Evolutionary conservation across 495 filamentous ascomycete genomes (phyloP).

Genomic region (Hypoxylon subgilvum): DNA sequence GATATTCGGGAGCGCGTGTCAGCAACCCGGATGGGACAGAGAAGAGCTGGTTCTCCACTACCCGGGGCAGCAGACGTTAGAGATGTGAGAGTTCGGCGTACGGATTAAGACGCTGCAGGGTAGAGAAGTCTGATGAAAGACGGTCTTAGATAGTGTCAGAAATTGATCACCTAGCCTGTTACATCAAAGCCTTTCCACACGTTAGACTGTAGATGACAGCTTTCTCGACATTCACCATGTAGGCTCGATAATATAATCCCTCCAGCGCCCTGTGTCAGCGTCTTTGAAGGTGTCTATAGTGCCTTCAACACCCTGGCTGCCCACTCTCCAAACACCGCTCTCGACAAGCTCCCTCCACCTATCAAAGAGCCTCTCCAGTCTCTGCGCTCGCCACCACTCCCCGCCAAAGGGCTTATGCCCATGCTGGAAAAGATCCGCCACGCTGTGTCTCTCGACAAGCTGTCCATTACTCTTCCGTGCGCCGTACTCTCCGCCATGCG

Average conservation of each 20-base stretch:
- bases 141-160: too few relatives aligned
- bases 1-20: too few relatives aligned
- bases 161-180: too few relatives aligned
- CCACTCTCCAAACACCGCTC: slow-evolving; percentile 49
- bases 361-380: slow-evolving; percentile 46
- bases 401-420: slow-evolving; percentile 49
- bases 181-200: too few relatives aligned
- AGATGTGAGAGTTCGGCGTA: too few relatives aligned
- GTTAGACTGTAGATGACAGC: too few relatives aligned
- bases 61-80: too few relatives aligned
- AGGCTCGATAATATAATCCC: slow-evolving; percentile 26
- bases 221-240: slow-evolving; percentile 36
- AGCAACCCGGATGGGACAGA: too few relatives aligned
- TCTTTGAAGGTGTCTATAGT: slow-evolving; percentile 50
- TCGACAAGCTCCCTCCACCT: slow-evolving; percentile 49
- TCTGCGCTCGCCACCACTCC: slow-evolving; percentile 41
- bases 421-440: slow-evolving; percentile 48
- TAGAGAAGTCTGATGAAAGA: too few relatives aligned
- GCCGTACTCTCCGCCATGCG: slow-evolving; percentile 10
- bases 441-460: slow-evolving; percentile 24
- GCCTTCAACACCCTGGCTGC: slow-evolving; percentile 47
- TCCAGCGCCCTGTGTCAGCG: slow-evolving; percentile 32
- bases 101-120: too few relatives aligned
- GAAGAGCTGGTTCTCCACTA: too few relatives aligned
- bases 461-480: slow-evolving; percentile 46